These are phyloP conservation scores for Rubia tinctorum DNA, from an alignment of 305 asterid genomes.

Conservation along the genomic window DNA sequence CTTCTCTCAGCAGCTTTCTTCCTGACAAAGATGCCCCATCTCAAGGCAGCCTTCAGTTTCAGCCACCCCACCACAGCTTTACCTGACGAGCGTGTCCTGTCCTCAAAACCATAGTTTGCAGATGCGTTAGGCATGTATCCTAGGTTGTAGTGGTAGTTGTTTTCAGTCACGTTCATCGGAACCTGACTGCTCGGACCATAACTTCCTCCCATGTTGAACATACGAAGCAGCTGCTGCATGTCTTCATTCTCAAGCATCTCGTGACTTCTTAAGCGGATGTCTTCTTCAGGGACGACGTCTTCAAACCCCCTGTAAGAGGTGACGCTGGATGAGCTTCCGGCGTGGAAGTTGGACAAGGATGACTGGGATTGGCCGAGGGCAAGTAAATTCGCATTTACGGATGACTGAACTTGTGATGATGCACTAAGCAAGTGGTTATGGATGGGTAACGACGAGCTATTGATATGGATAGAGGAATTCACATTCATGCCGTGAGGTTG, in stretches of 20 bases:
- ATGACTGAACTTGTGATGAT: constrained; percentile 46
- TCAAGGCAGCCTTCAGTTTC: constrained; percentile 91
- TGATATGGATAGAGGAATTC: constrained; percentile 40
- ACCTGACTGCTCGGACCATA: constrained; percentile 32
- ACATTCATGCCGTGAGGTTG: constrained; percentile 55
- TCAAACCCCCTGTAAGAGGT: constrained; percentile 52
- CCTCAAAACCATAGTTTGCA: constrained; percentile 42
- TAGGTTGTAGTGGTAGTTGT: constrained; percentile 39
- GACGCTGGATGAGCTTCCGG: constrained; percentile 47
- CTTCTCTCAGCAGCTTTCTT: constrained; percentile 97
- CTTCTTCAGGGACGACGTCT: constrained; percentile 65
- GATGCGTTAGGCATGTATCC: constrained; percentile 56
- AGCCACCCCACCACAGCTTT: constrained; percentile 99
- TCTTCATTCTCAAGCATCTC: constrained; percentile 95
- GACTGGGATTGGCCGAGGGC: constrained; percentile 68
- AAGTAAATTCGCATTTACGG: constrained; percentile 45
- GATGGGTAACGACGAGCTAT: constrained; percentile 41
- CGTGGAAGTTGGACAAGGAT: constrained; percentile 44
- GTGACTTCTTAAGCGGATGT: constrained; percentile 81
- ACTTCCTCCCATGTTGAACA: constrained; percentile 61
- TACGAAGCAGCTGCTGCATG: constrained; percentile 87
- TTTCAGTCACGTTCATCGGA: constrained; percentile 43
- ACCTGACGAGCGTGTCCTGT: constrained; percentile 72
- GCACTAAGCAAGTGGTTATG: constrained; percentile 47
- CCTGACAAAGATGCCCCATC: constrained; percentile 97